These are phyloP conservation scores for Croton laevigatus DNA, from an alignment of 441 rosid species.

Conservation along the genomic window DNA sequence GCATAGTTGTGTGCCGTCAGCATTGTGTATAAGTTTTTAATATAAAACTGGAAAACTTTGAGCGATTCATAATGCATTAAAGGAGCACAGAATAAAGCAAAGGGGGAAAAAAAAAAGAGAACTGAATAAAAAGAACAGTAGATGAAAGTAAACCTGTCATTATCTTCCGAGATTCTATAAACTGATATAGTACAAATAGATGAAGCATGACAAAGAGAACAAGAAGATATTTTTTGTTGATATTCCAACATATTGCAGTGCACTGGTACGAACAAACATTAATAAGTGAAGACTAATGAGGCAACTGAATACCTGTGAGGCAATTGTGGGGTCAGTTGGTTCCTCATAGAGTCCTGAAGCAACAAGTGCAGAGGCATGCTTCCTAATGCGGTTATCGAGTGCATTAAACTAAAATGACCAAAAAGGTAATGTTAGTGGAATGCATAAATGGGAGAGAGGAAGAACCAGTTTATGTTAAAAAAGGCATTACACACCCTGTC, in stretches of 20 bases:
- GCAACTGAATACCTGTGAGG: constrained; percentile 68
- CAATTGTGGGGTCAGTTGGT: constrained; percentile 80
- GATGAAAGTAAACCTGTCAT: neutral
- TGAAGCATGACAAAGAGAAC: neutral
- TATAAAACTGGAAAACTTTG: neutral
- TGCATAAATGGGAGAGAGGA: constrained; percentile 15
- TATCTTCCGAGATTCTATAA: neutral
- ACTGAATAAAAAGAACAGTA: neutral
- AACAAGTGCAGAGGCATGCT: constrained; percentile 52
- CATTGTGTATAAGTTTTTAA: neutral
- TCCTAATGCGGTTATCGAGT: constrained; percentile 65
- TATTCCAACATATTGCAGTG: neutral
- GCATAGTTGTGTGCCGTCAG: constrained; percentile 18
- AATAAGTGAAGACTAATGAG: neutral
- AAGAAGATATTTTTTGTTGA: neutral
- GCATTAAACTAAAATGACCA: constrained; percentile 53
- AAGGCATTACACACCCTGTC: constrained; percentile 56
- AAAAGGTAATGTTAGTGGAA: constrained; percentile 20
- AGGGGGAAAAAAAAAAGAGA: neutral
- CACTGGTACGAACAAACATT: neutral
- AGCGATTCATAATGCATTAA: neutral
- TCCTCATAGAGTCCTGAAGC: constrained; percentile 70
- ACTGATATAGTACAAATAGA: neutral
- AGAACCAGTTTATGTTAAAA: constrained; percentile 15
- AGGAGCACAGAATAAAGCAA: neutral